phyloP scores from a whole-genome alignment of 2,329 filamentous ascomycete genomes.

The Apiospora rasikravindrae region DNA sequence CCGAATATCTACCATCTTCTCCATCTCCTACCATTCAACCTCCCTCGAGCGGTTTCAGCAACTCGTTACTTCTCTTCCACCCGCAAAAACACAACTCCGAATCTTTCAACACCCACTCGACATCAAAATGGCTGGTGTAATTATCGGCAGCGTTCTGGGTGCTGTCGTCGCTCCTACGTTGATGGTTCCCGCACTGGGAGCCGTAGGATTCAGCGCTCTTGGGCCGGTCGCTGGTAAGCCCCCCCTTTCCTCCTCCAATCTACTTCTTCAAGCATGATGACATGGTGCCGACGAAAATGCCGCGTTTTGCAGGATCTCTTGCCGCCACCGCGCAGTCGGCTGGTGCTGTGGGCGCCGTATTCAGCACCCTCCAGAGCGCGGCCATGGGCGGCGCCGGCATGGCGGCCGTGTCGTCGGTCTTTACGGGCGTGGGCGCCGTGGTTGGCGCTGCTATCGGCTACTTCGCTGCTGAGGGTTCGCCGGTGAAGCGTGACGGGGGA shows the following conservation, averaged over 20 bases:
- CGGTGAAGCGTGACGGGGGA: no score
- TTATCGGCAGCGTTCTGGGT: slow-evolving; percentile 22
- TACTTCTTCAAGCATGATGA: no score
- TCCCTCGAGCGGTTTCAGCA: no score
- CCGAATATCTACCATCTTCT: no score
- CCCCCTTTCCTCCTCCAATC: no score
- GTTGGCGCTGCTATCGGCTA: background rate
- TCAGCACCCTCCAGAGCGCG: slow-evolving; percentile 18
- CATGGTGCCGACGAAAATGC: no score
- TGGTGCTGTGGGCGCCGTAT: background rate
- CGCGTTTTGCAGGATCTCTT: background rate
- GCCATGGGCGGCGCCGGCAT: slow-evolving; percentile 18
- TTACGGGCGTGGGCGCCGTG: background rate
- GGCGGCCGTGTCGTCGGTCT: background rate
- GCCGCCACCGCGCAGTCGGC: slow-evolving; percentile 4
- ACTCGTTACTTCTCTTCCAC: no score
- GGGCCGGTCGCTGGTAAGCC: slow-evolving; percentile 12
- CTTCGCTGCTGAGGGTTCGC: background rate
- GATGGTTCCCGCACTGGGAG: slow-evolving; percentile 11
- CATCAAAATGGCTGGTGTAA: background rate
- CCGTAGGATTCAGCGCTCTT: slow-evolving; percentile 14
- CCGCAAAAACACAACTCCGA: background rate
- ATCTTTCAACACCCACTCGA: background rate
- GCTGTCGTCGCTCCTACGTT: background rate
- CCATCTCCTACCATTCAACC: no score